Percentiles rank a stretch among this genome's conserved stretches.
phyloP scores from a whole-genome alignment of 179 eudicot species.

The Corrigiola litoralis region DNA sequence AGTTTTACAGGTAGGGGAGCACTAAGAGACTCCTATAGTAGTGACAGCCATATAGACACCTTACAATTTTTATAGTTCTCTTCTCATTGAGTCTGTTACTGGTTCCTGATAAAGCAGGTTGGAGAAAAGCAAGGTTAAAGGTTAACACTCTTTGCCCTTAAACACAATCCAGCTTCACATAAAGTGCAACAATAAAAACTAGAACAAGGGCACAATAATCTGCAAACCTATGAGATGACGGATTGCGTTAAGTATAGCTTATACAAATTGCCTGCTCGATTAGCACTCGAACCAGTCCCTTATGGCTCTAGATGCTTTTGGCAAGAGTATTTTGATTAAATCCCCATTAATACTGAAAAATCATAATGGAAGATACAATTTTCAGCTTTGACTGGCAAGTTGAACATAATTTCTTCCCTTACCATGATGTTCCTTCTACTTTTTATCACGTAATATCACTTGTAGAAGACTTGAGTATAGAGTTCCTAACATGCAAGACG shows the following conservation, averaged over 20 bases:
- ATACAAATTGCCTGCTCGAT: not conserved
- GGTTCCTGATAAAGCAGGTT: no score
- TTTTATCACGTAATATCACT: no score
- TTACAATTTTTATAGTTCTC: not conserved
- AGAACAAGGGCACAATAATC: no score
- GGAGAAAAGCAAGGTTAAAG: not conserved
- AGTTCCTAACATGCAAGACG: no score
- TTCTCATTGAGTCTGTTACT: not conserved
- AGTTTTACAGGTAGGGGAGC: no score
- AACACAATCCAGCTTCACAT: not conserved
- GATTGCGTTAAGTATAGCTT: no score
- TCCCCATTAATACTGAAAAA: not conserved
- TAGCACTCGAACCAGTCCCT: not conserved
- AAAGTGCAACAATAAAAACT: not conserved
- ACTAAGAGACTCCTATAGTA: not conserved
- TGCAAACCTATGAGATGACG: no score
- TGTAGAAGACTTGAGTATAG: no score
- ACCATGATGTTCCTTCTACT: no score
- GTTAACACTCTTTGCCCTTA: not conserved
- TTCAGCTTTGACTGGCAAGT: no score
- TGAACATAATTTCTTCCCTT: no score
- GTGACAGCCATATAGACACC: not conserved
- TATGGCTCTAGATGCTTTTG: not conserved
- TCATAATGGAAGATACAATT: no score
- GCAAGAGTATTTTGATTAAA: not conserved